Evolutionary conservation across 495 filamentous ascomycete genomes (phyloP), one percentile per base, ranked within the genome.

Genomic region (Aspergillus sclerotiicarbonarius): DNA sequence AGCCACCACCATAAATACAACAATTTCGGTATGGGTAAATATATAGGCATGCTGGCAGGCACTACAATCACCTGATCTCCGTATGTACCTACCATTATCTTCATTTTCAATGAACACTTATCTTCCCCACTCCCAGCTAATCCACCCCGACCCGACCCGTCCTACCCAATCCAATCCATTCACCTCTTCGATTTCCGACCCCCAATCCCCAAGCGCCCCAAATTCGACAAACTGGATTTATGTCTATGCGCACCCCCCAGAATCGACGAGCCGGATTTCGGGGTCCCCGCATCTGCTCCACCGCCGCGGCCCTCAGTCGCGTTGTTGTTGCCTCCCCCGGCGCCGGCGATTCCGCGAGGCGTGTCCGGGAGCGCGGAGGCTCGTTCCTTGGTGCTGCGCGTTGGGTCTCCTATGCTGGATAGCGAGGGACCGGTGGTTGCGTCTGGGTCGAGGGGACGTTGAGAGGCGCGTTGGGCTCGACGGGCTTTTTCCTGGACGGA

Each of bases 401-500:
- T 2, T 12, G 37, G 37, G 37, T 41, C 37, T 4, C 12, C 13
- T 12, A n/a, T 12, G 37, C 12, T 6, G 37, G 13, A 13, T 13
- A n/a, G n/a, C 7, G 13, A 49, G 46, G 46, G 46, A 32, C 64
- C 60, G 10, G 62, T 53, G 10, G 62, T 53, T 32, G 49, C 37
- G 47, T 68, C 63, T 12, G 62, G 48, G 47, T 76, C 65, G 59
- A 75, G 58, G 15, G 68, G 61, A 16, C 70, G 62, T 60, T 75
- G 72, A 30, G 71, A 60, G 47, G 66, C 63, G 32, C 79, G 73
- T 60, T 83, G 79, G 15, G 78, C 61, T 51, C 82, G 71, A 30
- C 86, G 77, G 21, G 90, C 87, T 31, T 82, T 83, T 57, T 99
- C 95, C 66, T 99, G 94, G 18, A 93, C 91, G 20, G 76, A 78